These are phyloP conservation scores for Stephania japonica DNA, from an alignment of 164 flowering plant genomes.

Conservation along the genomic window DNA sequence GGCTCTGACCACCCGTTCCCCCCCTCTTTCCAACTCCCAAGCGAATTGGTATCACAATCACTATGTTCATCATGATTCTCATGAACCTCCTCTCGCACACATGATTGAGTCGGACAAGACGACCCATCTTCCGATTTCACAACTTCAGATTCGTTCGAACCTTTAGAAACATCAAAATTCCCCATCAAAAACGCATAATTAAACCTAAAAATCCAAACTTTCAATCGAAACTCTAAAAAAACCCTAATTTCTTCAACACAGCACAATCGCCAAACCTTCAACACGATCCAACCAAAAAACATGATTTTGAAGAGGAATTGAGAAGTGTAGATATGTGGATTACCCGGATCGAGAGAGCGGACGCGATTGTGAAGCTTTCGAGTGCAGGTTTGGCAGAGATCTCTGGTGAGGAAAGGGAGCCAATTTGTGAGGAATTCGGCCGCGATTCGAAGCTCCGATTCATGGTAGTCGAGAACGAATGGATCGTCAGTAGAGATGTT, in stretches of 20 bases:
- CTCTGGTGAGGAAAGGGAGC: constrained; percentile 67
- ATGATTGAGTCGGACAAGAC: constrained; percentile 5
- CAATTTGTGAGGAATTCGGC: constrained; percentile 68
- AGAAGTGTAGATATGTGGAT: not conserved
- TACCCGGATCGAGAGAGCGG: constrained; percentile 46
- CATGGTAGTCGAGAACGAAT: constrained; percentile 37
- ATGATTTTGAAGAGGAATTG: not conserved
- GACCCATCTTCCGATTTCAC: constrained; percentile 2
- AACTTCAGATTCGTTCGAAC: constrained; percentile 13
- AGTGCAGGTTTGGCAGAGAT: constrained; percentile 57
- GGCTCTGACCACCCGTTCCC: constrained; percentile 28
- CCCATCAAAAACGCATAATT: not conserved
- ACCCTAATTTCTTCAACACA: not conserved
- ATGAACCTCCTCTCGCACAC: constrained; percentile 8
- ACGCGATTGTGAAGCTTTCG: constrained; percentile 42
- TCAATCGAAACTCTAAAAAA: not conserved
- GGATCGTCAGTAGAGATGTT: constrained; percentile 31
- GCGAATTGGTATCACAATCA: constrained; percentile 37
- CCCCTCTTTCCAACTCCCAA: constrained; percentile 54
- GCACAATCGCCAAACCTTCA: not conserved
- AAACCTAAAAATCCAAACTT: not conserved
- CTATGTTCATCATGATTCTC: constrained; percentile 30
- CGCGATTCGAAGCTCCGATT: constrained; percentile 57
- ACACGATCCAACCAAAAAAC: not conserved
- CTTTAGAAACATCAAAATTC: constrained; percentile 10